phyloP scores from a whole-genome alignment of 768 basidiomycete genomes.

The Rhodotorula toruloides region DNA sequence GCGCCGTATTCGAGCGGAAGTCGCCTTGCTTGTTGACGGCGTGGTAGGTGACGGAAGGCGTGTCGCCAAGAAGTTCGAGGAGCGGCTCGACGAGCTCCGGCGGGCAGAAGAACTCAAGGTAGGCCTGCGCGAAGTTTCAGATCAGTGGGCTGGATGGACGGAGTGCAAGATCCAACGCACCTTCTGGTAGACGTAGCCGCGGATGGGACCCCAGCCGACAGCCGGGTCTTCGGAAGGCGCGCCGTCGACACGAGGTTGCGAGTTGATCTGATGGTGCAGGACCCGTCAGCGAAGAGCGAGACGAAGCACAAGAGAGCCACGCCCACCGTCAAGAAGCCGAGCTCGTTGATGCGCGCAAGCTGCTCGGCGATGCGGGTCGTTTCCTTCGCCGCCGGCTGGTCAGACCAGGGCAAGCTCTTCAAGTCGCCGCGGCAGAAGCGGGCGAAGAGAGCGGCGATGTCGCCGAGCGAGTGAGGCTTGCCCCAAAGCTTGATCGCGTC shows the following conservation, averaged over 20 bases:
- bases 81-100: conserved; percentile 44
- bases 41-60: conserved; percentile 85
- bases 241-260: conserved; percentile 91
- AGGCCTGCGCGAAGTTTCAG: conserved; percentile 77
- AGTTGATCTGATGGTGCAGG: conserved; percentile 57
- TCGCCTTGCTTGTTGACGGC: conserved; percentile 95
- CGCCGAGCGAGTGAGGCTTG: conserved; percentile 59
- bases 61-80: conserved; percentile 51
- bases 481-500: conserved; percentile 68
- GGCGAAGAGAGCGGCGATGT: conserved; percentile 72
- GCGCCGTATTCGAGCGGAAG: conserved; percentile 86
- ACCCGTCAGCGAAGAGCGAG: no score
- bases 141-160: conserved; percentile 9
- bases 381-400: conserved; percentile 64
- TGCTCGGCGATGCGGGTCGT: conserved; percentile 60
- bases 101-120: conserved; percentile 87
- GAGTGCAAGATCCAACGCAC: conserved; percentile 46
- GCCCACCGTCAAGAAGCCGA: conserved; percentile 82
- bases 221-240: conserved; percentile 66
- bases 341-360: conserved; percentile 83
- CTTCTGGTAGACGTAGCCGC: conserved; percentile 95
- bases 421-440: conserved; percentile 66
- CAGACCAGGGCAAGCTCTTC: conserved; percentile 79
- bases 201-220: conserved; percentile 88
- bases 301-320: not conserved